Conservation (phyloP, 1,284 basidiomycete genomes). For the Ustanciosporium gigantosporum region DNA sequence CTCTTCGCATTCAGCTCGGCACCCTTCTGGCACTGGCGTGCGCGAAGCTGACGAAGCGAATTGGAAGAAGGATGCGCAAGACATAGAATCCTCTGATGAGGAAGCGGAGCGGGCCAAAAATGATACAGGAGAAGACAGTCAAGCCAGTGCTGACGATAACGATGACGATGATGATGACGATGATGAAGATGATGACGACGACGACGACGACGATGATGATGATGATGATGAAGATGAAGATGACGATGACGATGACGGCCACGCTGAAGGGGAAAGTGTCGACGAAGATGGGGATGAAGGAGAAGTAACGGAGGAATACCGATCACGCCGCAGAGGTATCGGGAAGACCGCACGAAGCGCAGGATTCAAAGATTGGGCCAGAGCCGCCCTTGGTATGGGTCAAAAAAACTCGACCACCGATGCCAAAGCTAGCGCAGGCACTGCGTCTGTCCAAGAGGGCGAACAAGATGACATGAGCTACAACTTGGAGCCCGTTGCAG, state of each 20-base stretch:
- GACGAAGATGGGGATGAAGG: conserved; percentile 27
- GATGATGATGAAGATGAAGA: conserved; percentile 14
- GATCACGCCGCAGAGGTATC: conserved; percentile 39
- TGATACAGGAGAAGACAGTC: not conserved
- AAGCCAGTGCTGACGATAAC: conserved; percentile 2
- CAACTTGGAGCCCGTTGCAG: conserved; percentile 53
- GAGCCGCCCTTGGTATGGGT: conserved; percentile 46
- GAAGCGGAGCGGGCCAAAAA: not conserved
- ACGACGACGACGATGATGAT: conserved; percentile 8
- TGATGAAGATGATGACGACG: not conserved
- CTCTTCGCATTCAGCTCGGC: conserved; percentile 1
- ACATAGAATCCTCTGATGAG: not conserved
- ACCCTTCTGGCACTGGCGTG: not conserved
- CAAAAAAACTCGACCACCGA: conserved; percentile 8
- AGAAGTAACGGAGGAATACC: conserved; percentile 9
- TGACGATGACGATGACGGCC: conserved; percentile 15
- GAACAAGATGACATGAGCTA: conserved; percentile 23
- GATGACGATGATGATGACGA: not conserved
- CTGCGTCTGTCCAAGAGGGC: conserved; percentile 3
- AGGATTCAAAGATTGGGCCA: conserved; percentile 59
- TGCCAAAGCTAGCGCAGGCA: conserved; percentile 1
- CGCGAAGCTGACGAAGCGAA: not conserved
- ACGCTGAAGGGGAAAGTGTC: conserved; percentile 7
- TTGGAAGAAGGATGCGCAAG: conserved; percentile 2
- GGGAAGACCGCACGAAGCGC: conserved; percentile 35